Conservation (phyloP, 208 protist species). For the Tetramitus jugosus region DNA sequence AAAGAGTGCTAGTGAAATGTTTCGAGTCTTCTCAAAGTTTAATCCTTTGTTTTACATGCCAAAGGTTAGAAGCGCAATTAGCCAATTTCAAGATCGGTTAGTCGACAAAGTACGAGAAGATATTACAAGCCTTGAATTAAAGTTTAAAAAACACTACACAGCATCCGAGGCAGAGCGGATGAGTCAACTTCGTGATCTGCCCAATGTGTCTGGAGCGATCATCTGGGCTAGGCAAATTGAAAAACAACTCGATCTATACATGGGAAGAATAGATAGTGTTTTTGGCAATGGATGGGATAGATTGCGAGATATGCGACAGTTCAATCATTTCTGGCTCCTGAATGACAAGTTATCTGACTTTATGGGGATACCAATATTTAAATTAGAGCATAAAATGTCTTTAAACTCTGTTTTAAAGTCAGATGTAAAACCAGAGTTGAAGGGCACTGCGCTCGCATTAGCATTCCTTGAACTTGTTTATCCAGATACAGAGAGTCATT, state of each 20-base stretch:
- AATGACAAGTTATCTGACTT: conserved; percentile 58
- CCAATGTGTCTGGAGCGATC: conserved; percentile 54
- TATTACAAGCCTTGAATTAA: conserved; percentile 60
- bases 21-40: conserved; percentile 67
- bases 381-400: conserved; percentile 28
- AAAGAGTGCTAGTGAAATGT: conserved; percentile 69
- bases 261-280: conserved; percentile 59
- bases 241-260: conserved; percentile 57
- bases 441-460: conserved; percentile 66
- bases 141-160: conserved; percentile 57
- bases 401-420: too few relatives aligned
- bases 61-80: conserved; percentile 51
- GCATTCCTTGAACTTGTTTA: conserved; percentile 63
- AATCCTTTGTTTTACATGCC: conserved; percentile 62
- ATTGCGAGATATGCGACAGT: conserved; percentile 19
- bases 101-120: conserved; percentile 62
- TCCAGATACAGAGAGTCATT: conserved; percentile 55
- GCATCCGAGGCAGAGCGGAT: conserved; percentile 53
- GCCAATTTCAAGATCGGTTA: conserved; percentile 59
- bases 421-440: conserved; percentile 43
- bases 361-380: conserved; percentile 51
- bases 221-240: conserved; percentile 71
- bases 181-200: conserved; percentile 54
- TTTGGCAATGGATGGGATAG: conserved; percentile 61
- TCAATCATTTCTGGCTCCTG: conserved; percentile 60